Base-by-base conservation (phyloP, 768 basidiomycete species). In the Lentinula sp. region DNA sequence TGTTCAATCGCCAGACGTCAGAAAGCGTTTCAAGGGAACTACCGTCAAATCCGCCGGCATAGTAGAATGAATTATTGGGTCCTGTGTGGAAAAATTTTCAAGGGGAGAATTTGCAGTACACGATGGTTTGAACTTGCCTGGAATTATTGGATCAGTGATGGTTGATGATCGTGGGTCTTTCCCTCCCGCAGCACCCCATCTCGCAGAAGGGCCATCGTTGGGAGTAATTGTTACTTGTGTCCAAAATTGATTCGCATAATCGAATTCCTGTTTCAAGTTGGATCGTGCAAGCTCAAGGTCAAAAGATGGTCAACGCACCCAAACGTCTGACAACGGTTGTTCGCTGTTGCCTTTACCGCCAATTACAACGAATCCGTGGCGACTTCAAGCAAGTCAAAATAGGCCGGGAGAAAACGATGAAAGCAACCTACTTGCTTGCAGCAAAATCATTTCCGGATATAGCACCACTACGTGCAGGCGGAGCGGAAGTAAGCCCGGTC, bases 191-290 rank as follows among this genome's bases (percentile, higher is more conserved):
- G 89, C 85, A 46, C 85, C 85, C 82, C 84, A 91, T 21, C 88
- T 79, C 56, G 86, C 69, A 28, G 84, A 75, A 37, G 91, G 91
- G 5, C 78, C 75, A 40, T 56, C 31, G 28, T 77, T 78, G 18
- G 80, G 69, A 10, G 82, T 75, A 4, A 88, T 65, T 16, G 63
- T 64, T 37, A 91, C 83, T 66, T 81, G 65, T 0, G 86, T 79
- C 91, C 91, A 93, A 68, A 93, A 93, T 61, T 90, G 77, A 66
- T 85, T 86, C 61, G 70, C 80, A 66, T 85, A 92, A 71, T 91
- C 88, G 66, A 79, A 93, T 73, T 91, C 89, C 89, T 91, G 66
- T 28, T n/a, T 28, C 28, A 52, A 42, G 39, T 69, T 60, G 45
- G 70, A 62, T 23, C 23, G 42, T 28, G 32, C 21, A 60, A 34